These are phyloP conservation scores for Glaciozyma martinii DNA, from an alignment of 768 basidiomycete genomes.

Conservation along the genomic window DNA sequence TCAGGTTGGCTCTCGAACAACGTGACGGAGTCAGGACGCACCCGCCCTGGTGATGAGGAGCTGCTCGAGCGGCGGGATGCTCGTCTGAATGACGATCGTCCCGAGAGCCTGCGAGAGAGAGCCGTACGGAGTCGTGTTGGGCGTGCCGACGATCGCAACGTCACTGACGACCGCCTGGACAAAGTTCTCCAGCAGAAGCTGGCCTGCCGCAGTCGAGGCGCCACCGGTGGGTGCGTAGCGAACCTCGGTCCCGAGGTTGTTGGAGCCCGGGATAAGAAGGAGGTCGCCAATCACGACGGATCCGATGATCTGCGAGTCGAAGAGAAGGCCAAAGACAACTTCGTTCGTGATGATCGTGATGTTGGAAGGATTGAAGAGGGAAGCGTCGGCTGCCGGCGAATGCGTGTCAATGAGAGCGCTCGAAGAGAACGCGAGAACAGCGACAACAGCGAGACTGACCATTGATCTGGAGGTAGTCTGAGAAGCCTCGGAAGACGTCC, in stretches of 20 bases:
- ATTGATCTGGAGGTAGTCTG: slow-evolving; percentile 14
- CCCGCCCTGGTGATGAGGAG: slow-evolving; percentile 51
- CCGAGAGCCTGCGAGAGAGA: slow-evolving; percentile 57
- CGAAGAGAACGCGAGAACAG: background rate
- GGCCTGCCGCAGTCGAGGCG: slow-evolving; percentile 48
- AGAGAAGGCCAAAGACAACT: slow-evolving; percentile 31
- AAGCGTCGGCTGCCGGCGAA: slow-evolving; percentile 11
- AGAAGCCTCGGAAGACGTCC: slow-evolving; percentile 55
- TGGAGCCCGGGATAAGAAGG: slow-evolving; percentile 48
- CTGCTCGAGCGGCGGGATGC: slow-evolving; percentile 56
- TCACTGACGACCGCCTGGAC: slow-evolving; percentile 38
- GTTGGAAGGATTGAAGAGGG: slow-evolving; percentile 24
- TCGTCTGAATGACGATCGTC: slow-evolving; percentile 52
- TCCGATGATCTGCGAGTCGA: slow-evolving; percentile 44
- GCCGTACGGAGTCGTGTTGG: slow-evolving; percentile 51
- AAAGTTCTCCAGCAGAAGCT: slow-evolving; percentile 54
- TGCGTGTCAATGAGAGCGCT: background rate
- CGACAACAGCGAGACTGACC: background rate
- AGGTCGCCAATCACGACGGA: slow-evolving; percentile 39
- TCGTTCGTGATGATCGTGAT: slow-evolving; percentile 10
- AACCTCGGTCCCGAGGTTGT: slow-evolving; percentile 42
- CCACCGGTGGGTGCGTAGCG: slow-evolving; percentile 53
- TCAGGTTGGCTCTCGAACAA: slow-evolving; percentile 30
- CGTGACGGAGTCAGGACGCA: background rate
- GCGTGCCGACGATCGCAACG: slow-evolving; percentile 48